Evolutionary conservation across 805 yeast genomes (phyloP).

Genomic region (Cyberlindnera veronae): DNA sequence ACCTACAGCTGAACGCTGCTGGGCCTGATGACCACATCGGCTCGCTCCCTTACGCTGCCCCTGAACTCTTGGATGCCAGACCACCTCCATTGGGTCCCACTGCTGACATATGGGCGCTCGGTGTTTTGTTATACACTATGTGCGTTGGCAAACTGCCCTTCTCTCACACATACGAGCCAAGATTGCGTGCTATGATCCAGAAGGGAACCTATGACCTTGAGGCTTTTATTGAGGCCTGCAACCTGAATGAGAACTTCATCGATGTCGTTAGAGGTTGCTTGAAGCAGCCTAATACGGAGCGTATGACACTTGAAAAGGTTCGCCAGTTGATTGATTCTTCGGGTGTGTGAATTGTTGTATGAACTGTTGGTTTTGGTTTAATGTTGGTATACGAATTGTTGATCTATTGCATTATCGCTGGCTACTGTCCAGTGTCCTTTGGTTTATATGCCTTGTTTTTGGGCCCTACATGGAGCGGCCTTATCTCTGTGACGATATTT

Average conservation of each 20-base stretch:
- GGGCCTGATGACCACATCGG: conserved; percentile 72
- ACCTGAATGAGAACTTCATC: conserved; percentile 25
- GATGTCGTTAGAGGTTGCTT: conserved; percentile 52
- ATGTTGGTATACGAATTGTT: too few species aligned
- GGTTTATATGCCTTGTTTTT: too few species aligned
- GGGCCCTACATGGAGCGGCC: too few species aligned
- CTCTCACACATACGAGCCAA: conserved; percentile 78
- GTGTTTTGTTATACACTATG: conserved; percentile 73
- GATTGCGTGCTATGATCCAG: conserved; percentile 67
- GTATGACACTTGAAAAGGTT: conserved; percentile 43
- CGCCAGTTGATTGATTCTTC: background rate
- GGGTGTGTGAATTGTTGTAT: background rate
- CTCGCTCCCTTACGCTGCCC: conserved; percentile 89
- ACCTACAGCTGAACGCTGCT: conserved; percentile 14
- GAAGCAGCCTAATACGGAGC: conserved; percentile 43
- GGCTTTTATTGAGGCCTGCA: conserved; percentile 41
- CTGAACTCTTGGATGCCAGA: conserved; percentile 67
- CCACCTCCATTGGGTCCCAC: conserved; percentile 60
- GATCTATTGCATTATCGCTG: too few species aligned
- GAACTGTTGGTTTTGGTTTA: too few species aligned
- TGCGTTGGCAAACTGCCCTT: conserved; percentile 75
- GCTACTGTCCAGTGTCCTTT: too few species aligned
- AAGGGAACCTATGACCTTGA: conserved; percentile 58
- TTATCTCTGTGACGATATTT: too few species aligned
- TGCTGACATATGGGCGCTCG: conserved; percentile 91